phyloP scores from a whole-genome alignment of 768 basidiomycete species.

The Rhodocollybia butyracea region DNA sequence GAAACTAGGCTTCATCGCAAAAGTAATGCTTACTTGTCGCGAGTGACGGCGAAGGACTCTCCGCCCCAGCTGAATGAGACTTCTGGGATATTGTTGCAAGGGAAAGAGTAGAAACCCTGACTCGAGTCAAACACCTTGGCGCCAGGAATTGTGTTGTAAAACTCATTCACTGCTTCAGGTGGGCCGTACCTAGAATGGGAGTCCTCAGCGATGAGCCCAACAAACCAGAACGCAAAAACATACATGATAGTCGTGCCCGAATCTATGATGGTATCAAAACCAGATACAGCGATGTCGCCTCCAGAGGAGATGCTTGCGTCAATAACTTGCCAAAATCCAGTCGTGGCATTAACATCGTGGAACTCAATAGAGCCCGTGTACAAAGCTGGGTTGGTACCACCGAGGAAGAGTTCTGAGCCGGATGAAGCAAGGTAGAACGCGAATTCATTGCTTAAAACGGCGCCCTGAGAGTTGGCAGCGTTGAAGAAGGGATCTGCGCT shows the following conservation, averaged over 20 bases:
- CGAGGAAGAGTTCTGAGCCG: conserved; percentile 49
- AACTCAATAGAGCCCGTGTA: conserved; percentile 42
- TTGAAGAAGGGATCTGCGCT: conserved; percentile 33
- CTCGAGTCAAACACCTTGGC: conserved; percentile 10
- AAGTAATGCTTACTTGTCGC: conserved; percentile 19
- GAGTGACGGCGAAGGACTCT: conserved; percentile 38
- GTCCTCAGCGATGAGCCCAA: no score
- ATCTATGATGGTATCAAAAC: conserved; percentile 28
- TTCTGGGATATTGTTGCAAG: conserved; percentile 20
- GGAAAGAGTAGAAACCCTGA: conserved; percentile 23
- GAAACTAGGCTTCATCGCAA: background rate
- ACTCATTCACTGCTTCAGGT: conserved; percentile 11
- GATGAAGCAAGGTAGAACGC: conserved; percentile 40
- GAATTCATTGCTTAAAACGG: conserved; percentile 32
- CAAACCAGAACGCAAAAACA: no score
- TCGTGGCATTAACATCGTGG: conserved; percentile 15
- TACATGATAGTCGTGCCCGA: conserved; percentile 35
- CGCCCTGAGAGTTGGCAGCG: conserved; percentile 31
- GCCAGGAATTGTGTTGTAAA: conserved; percentile 25
- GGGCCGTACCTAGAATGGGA: no score
- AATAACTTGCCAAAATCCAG: conserved; percentile 24
- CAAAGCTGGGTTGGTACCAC: conserved; percentile 40
- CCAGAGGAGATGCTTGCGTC: conserved; percentile 15
- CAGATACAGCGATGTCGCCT: conserved; percentile 7
- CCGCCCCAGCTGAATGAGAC: conserved; percentile 35